These are phyloP conservation scores for Orbilia blumenaviensis DNA, from an alignment of 2,329 filamentous ascomycete species.

Conservation along the genomic window DNA sequence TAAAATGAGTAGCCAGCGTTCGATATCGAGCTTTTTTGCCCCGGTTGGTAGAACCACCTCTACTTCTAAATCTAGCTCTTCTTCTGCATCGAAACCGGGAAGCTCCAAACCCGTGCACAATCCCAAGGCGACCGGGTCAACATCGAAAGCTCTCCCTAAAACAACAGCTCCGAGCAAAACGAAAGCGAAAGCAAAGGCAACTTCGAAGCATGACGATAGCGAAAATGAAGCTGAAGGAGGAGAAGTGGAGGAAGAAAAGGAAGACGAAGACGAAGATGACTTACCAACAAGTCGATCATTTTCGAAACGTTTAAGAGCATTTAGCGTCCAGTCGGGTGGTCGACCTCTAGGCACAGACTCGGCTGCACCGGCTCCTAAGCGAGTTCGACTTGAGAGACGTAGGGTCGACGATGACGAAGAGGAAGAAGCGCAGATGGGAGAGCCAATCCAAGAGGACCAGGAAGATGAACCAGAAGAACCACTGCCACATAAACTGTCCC, in stretches of 20 bases:
- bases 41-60: constrained; percentile 24
- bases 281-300: constrained; percentile 1
- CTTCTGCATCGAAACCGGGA: not conserved
- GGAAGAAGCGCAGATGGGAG: not conserved
- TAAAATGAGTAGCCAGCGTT: constrained; percentile 43
- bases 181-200: constrained; percentile 14
- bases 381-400: constrained; percentile 25
- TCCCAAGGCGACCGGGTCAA: constrained; percentile 13
- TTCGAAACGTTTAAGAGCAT: constrained; percentile 45
- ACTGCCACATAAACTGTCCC: constrained; percentile 15
- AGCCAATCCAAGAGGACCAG: not conserved
- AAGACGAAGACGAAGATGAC: constrained; percentile 12
- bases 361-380: constrained; percentile 29
- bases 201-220: not conserved
- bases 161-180: constrained; percentile 8
- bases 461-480: constrained; percentile 11
- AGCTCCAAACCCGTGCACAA: constrained; percentile 25
- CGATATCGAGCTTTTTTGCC: constrained; percentile 48
- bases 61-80: constrained; percentile 9
- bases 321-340: constrained; percentile 32
- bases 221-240: constrained; percentile 21
- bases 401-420: constrained; percentile 15
- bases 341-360: constrained; percentile 19
- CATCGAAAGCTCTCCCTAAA: not conserved
- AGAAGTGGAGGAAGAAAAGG: no score